These are phyloP conservation scores for Actinidia arguta DNA, from an alignment of 179 eudicot species.

Conservation along the genomic window DNA sequence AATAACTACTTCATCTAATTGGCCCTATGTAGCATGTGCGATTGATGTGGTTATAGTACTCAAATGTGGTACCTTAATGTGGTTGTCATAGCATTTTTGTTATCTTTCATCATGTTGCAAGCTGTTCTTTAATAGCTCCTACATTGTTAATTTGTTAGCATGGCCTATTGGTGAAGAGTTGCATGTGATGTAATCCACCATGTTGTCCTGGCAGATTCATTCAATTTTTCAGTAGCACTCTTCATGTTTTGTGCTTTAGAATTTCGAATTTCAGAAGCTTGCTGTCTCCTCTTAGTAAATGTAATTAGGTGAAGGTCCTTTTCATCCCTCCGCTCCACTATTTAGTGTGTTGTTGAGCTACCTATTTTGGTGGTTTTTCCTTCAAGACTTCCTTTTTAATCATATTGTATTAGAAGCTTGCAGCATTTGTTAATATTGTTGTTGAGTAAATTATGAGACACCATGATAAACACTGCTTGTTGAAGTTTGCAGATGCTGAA, in stretches of 20 bases:
- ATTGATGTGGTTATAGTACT: too few species aligned
- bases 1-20: too few species aligned
- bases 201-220: neutral
- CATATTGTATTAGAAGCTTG: neutral
- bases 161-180: neutral
- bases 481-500: neutral
- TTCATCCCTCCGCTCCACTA: neutral
- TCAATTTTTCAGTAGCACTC: neutral
- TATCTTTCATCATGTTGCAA: too few species aligned
- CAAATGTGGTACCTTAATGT: too few species aligned
- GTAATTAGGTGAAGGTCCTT: neutral
- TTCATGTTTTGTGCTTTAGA: neutral
- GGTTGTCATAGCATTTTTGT: too few species aligned
- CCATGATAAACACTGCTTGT: neutral
- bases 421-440: neutral
- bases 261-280: neutral
- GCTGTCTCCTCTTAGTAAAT: constrained; percentile 1
- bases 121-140: neutral
- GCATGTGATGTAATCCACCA: neutral
- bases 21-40: too few species aligned
- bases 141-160: neutral
- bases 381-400: neutral
- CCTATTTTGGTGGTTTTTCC: neutral
- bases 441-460: neutral
- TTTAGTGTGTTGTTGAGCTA: neutral